Evolutionary conservation across 2,329 filamentous ascomycete genomes (phyloP), one percentile per base, ranked within the genome.

Genomic region (Hysterium pulicare): DNA sequence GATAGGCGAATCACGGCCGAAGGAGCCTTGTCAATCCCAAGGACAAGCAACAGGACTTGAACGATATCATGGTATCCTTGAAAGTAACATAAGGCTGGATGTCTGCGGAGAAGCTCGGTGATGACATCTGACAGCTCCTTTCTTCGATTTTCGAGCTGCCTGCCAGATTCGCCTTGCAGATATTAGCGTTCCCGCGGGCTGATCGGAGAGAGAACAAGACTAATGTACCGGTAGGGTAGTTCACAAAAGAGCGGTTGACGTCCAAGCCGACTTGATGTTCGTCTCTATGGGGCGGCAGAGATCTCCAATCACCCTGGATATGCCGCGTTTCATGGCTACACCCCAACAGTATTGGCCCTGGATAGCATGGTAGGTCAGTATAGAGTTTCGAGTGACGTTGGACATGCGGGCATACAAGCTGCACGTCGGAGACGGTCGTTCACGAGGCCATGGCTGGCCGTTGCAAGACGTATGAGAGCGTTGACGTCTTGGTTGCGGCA

Each of bases 1-100:
- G 90, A 95, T 45, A 98, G 81, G n/a, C 87, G 85, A 24, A 86
- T 78, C 23, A 94, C 81, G 13, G 84, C 81, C 5, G 74, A 66
- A 15, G 77, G 73, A 13, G 87, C 83, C 41, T 74, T 64, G 17
- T 74, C 59, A 8, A 80, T 71, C 0, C 84, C 84, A 3, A 98
- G 76, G 9, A 96, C 90, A 11, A 98, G 78, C 31, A 97, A 79
- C 46, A 98, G 78, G 19, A 98, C 93, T 70, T 98, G 94, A 55
- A 88, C 93, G 59, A 98, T 97, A 71, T 98, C 93, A 68, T 98
- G 93, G 66, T 94, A 98, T 63, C 93, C 93, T 71, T 98, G 93
- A 67, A 98, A 98, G 71, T 98, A 98, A 72, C 83, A 89, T 26
- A 98, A 80, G 63, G 84, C 83, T 13, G 90, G 89, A 57, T 94